Evolutionary conservation across 352 stramenopile genomes (phyloP), one percentile per base, ranked within the genome.

Genomic region (Globisporangium nunn): DNA sequence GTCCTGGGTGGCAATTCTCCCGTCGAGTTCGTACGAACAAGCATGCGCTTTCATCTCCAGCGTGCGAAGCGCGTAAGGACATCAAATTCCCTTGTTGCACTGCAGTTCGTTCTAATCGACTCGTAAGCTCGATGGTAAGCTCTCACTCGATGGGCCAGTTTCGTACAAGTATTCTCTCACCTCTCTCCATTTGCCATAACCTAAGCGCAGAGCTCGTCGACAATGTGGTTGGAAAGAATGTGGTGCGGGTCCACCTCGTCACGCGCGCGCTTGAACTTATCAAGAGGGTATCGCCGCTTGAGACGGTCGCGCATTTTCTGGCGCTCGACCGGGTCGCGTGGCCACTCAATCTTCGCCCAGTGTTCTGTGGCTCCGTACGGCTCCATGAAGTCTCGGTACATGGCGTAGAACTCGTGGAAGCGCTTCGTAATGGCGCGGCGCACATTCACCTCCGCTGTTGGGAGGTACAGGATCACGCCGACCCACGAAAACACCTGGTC

Each of bases 391-490:
- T 91, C 74, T 35, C 85, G 73, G 37, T 98, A 86, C 47, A 93
- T 72, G 37, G 85, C 74, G 60, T 96, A 96, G 66, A 98, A 99
- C 50, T 91, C 70, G 54, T 89, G 73, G 61, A 99, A 99, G 29
- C 81, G 71, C 30, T 93, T 61, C 31, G 86, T 96, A 52, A 99
- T 98, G 3, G 86, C 81, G 29, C 62, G 39, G 18, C 79, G 78
- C 37, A 66, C 61, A 41, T 68, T 64, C 37, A 70, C 69, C 40
- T 92, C 72, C 15, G 88, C 72, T 49, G 95, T 83, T 46, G 80
- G 70, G 23, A 99, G 71, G 69, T 98, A 99, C 72, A 99, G 83
- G 50, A 99, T 99, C 48, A 99, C 91, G 54, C 97, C 97, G 33
- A 99, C 95, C 97, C 97, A 99, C 33, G 82, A 98, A 61, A 95